Evolutionary conservation across 441 rosid genomes (phyloP), one percentile per base, ranked within the genome.

Genomic region (Mallotus japonicus): DNA sequence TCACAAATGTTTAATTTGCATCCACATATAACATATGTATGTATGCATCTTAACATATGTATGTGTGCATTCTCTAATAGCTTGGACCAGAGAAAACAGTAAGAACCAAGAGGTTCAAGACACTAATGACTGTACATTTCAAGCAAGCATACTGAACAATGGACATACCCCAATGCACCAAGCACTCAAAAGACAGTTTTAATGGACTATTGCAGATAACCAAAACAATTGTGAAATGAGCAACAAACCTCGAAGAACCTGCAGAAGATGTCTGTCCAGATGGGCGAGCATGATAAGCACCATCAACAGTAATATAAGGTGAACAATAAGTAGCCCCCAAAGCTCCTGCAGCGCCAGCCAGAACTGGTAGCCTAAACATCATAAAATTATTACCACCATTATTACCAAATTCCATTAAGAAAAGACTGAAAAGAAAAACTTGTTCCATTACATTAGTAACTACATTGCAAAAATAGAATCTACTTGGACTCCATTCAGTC

Each of bases 301-400:
- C 90, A 80, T 90, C 95, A 61, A 88, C 87, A 61, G 90, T 62
- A 68, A 92, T 78, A 79, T 92, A 92, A 42, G 94, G 95, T 28
- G 98, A 76, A 82, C 93, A 85, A 83, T 92, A 91, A 17, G 92
- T 50, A 53, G 90, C 87, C 59, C 96, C 96, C 75, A 95, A 78
- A 65, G 93, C 88, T 78, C 98, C 97, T 0, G 96, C 85, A 46
- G 97, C 90, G 76, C 97, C 93, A 53, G 98, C 78, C 64, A 95
- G 76, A 80, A 95, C 86, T 46, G 99, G 97, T 70, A 95, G 75
- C 99, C 99, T 95, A 79, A 70, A 75, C 73, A 83, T 64, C 71
- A 82, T 7, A 54, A 62, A 74, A 56, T 46, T 34, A 53, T 34
- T 14, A 71, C 37, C 51, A 60, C 34, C 3, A 49, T 60, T 63